Evolutionary conservation across 1,284 basidiomycete genomes (phyloP).

Genomic region (Coniophora puteana): DNA sequence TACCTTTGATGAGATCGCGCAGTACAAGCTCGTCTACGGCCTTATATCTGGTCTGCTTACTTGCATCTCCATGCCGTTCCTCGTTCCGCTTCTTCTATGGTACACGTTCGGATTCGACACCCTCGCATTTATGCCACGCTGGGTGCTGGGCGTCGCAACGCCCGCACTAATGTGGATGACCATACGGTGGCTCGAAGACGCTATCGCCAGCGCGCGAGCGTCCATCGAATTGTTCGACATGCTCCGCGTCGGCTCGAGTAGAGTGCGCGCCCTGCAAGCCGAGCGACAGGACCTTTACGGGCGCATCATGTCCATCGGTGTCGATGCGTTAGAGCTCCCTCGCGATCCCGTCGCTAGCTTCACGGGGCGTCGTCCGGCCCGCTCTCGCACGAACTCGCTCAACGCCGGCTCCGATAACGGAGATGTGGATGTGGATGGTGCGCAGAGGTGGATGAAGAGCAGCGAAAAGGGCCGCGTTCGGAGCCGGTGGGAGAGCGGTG

Average conservation of each 20-base stretch:
- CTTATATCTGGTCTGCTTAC: slow-evolving; percentile 56
- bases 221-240: slow-evolving; percentile 58
- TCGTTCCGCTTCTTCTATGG: slow-evolving; percentile 69
- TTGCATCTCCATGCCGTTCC: no score
- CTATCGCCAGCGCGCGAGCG: slow-evolving; percentile 72
- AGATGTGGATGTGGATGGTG: no score
- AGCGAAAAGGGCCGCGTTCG: slow-evolving; percentile 70
- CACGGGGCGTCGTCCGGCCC: slow-evolving; percentile 51
- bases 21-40: slow-evolving; percentile 84
- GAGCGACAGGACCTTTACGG: slow-evolving; percentile 53
- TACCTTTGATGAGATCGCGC: slow-evolving; percentile 84
- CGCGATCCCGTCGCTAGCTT: slow-evolving; percentile 66
- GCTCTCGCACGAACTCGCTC: no score
- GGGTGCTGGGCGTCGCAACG: slow-evolving; percentile 51
- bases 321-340: slow-evolving; percentile 59
- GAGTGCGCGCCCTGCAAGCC: slow-evolving; percentile 49
- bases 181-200: slow-evolving; percentile 83
- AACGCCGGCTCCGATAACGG: no score
- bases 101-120: slow-evolving; percentile 47
- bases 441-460: no score
- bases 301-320: slow-evolving; percentile 63
- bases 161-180: slow-evolving; percentile 84
- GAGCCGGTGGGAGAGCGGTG: slow-evolving; percentile 61
- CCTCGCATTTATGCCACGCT: slow-evolving; percentile 49
- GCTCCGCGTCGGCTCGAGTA: slow-evolving; percentile 57